phyloP scores from a whole-genome alignment of 495 filamentous ascomycete genomes.

The Pseudevernia furfuracea region DNA sequence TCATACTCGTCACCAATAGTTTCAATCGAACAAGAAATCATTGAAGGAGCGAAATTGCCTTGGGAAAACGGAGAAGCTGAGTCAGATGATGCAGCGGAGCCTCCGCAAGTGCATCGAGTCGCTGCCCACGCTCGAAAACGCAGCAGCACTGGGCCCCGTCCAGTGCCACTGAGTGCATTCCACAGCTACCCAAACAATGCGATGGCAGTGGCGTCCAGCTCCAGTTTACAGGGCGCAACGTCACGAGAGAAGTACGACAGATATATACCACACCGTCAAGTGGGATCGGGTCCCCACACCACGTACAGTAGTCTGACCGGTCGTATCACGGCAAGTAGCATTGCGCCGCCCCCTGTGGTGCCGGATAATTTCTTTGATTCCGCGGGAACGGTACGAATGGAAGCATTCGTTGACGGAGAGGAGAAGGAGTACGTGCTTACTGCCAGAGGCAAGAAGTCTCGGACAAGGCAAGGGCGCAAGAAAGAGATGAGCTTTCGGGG shows the following conservation, averaged over 20 bases:
- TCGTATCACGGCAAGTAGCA: constrained; percentile 6
- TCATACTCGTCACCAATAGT: constrained; percentile 25
- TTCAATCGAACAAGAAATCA: constrained; percentile 24
- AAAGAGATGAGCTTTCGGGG: constrained; percentile 29
- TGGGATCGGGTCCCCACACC: constrained; percentile 1
- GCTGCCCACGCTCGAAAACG: constrained; percentile 70
- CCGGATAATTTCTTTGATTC: constrained; percentile 48
- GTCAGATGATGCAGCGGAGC: constrained; percentile 52
- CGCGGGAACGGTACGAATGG: constrained; percentile 91
- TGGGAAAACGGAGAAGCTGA: constrained; percentile 29
- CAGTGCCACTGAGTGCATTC: constrained; percentile 28
- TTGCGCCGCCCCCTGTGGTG: constrained; percentile 26
- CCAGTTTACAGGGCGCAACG: constrained; percentile 22
- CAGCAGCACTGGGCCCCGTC: constrained; percentile 69
- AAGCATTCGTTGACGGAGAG: constrained; percentile 74
- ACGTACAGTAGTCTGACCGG: constrained; percentile 7
- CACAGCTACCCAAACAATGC: constrained; percentile 28
- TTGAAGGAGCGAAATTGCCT: constrained; percentile 19
- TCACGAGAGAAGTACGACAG: constrained; percentile 26
- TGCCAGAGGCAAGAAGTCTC: constrained; percentile 2
- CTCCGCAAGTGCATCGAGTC: constrained; percentile 60
- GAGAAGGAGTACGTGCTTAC: constrained; percentile 6
- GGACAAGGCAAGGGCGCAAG: constrained; percentile 17
- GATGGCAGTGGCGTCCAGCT: constrained; percentile 24
- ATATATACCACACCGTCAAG: constrained; percentile 7